Evolutionary conservation across 345 rosid genomes (phyloP), one percentile per base, ranked within the genome.

Genomic region (Chamaenerion angustifolium): DNA sequence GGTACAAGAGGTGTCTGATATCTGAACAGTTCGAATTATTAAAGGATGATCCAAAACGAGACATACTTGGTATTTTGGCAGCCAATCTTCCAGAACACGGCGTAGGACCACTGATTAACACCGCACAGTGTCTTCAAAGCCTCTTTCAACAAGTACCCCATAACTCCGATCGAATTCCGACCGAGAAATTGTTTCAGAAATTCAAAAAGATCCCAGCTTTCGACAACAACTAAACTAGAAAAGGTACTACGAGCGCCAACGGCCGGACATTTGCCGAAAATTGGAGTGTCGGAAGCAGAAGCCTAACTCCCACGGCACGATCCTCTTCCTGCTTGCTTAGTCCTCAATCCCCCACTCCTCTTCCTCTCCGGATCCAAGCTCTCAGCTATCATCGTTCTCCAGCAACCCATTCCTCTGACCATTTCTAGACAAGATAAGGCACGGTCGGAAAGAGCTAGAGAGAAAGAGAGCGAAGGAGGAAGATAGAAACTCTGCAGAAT

Each of bases 81-180:
- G 55, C 94, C 96, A 58, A 74, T 78, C 79, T 87, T 92, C 98
- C 98, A 92, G 65, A 92, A 84, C 56, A 80, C 94, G 68, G 96
- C 88, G 64, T 84, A 92, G 50, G 69, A 77, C 98, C 96, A 92
- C 45, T 76, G 89, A 61, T 75, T 77, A 21, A 48, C 71, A 49
- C 69, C 79, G 25, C 96, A 92, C 21, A 92, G 73, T 44, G 81
- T 76, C 79, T 64, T 88, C 66, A 92, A 68, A 37, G 81, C 88
- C 64, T 92, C 88, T 75, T 65, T 82, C 62, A 87, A 52, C 74
- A 82, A 55, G 56, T 63, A 66, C 55, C 85, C 96, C 98, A 92
- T 87, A 21, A 54, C 71, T 16, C 43, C 2, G 14, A 16, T 12
- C 21, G 18, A 45, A 8, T 45, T 12, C 49, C 16, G 16, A 57